Evolutionary conservation across 2,329 filamentous ascomycete genomes (phyloP).

Genomic region (Fusarium virguliforme): DNA sequence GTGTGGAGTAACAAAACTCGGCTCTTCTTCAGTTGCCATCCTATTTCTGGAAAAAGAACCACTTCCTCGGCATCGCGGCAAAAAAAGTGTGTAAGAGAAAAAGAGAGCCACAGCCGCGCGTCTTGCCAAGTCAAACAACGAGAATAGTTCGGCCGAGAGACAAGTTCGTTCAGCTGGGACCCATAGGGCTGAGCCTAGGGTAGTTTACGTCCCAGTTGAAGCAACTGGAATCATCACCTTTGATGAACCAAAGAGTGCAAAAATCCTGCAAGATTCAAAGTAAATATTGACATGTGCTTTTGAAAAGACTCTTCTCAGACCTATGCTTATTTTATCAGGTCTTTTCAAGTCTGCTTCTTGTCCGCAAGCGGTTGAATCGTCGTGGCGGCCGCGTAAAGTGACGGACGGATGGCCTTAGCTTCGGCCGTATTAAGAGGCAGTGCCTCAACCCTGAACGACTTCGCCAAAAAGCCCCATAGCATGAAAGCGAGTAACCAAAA

Average conservation of each 20-base stretch:
- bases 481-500: neutral
- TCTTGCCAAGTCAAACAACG: conserved; percentile 6
- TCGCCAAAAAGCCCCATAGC: neutral
- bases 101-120: conserved; percentile 11
- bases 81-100: neutral
- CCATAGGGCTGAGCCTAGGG: conserved; percentile 13
- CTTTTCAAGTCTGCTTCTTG: neutral
- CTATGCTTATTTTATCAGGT: neutral
- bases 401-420: neutral
- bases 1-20: conserved; percentile 12
- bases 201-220: neutral
- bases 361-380: neutral
- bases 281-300: neutral
- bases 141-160: conserved; percentile 18
- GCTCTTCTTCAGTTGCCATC: conserved; percentile 28
- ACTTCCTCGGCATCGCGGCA: conserved; percentile 19
- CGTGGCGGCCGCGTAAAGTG: conserved; percentile 4
- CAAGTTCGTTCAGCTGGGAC: neutral
- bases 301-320: neutral
- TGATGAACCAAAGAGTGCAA: neutral
- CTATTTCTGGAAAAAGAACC: conserved; percentile 35
- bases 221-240: conserved; percentile 1
- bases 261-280: neutral
- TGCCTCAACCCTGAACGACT: conserved; percentile 1
- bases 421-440: conserved; percentile 1